A percentile compares a stretch with the other conserved stretches of the same genome.
These are phyloP conservation scores for Proteromonas lacertae DNA, from an alignment of 352 stramenopile species.

Conservation along the genomic window DNA sequence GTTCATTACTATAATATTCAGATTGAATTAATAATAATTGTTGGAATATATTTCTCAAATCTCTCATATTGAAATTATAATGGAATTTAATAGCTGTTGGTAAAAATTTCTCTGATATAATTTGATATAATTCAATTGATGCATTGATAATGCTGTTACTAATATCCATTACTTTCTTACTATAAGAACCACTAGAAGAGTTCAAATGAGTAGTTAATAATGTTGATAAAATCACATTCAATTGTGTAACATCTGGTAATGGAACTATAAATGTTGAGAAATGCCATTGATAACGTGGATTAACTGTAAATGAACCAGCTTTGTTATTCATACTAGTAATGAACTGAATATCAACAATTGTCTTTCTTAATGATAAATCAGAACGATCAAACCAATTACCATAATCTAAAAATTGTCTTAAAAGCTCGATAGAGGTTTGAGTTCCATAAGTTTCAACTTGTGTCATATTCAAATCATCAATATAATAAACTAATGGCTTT, in stretches of 20 bases:
- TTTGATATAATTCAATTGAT: slow-evolving; percentile 53
- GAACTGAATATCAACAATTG: slow-evolving; percentile 55
- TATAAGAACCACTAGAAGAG: too few relatives aligned
- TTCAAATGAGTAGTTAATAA: slow-evolving; percentile 27
- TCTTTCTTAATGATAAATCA: slow-evolving; percentile 52
- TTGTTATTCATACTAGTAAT: slow-evolving; percentile 53
- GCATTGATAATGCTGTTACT: slow-evolving; percentile 32
- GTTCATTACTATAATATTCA: slow-evolving; percentile 11
- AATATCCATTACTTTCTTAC: slow-evolving; percentile 19
- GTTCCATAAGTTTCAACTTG: slow-evolving; percentile 60
- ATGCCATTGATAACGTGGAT: slow-evolving; percentile 41
- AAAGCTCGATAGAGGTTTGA: slow-evolving; percentile 56
- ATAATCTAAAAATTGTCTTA: slow-evolving; percentile 63
- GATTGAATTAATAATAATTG: slow-evolving; percentile 23
- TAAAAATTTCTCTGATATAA: slow-evolving; percentile 39
- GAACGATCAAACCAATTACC: slow-evolving; percentile 56
- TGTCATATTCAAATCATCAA: slow-evolving; percentile 54
- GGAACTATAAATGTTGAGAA: slow-evolving; percentile 46
- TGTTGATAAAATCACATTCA: slow-evolving; percentile 39
- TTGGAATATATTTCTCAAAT: slow-evolving; percentile 33
- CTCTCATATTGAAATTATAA: slow-evolving; percentile 63
- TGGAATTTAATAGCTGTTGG: slow-evolving; percentile 52
- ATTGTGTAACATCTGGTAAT: slow-evolving; percentile 23
- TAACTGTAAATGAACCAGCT: slow-evolving; percentile 42
- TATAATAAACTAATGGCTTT: slow-evolving; percentile 34